phyloP scores from a whole-genome alignment of 2,329 filamentous ascomycete genomes.

The Fusarium sp. region DNA sequence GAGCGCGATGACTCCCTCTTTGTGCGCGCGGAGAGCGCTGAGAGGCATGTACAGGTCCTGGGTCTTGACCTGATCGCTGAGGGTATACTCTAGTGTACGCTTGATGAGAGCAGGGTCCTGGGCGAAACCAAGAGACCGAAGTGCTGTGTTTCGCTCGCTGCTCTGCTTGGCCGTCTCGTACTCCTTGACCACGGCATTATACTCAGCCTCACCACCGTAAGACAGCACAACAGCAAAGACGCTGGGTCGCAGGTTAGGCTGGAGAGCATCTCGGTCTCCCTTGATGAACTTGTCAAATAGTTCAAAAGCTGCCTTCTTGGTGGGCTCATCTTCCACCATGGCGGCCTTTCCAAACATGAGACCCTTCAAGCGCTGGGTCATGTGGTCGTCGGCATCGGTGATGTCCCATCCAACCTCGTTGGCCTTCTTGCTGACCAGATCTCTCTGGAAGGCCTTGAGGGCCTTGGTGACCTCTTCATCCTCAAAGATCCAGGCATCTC shows the following conservation, averaged over 20 bases:
- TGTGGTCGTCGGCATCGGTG: constrained; percentile 81
- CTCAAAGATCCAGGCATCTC: constrained; percentile 82
- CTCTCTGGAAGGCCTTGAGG: constrained; percentile 81
- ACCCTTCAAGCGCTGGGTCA: constrained; percentile 93
- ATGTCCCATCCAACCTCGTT: constrained; percentile 91
- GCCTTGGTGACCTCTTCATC: constrained; percentile 75
- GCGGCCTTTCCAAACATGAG: constrained; percentile 88
- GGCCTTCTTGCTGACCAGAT: constrained; percentile 78
- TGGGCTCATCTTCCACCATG: constrained; percentile 76
- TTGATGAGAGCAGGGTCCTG: constrained; percentile 81
- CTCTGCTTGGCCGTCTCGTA: constrained; percentile 63
- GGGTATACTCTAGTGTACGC: constrained; percentile 76
- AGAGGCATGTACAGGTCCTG: constrained; percentile 94
- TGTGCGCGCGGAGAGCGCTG: constrained; percentile 76
- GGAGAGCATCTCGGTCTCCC: constrained; percentile 81
- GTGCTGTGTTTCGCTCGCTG: constrained; percentile 90
- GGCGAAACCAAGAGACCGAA: constrained; percentile 82
- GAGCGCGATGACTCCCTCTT: constrained; percentile 78
- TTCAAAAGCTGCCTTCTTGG: constrained; percentile 81
- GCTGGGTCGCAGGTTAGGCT: constrained; percentile 87
- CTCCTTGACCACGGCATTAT: constrained; percentile 43
- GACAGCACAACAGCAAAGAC: constrained; percentile 86
- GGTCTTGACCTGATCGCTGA: constrained; percentile 84
- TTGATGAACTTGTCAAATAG: constrained; percentile 87
- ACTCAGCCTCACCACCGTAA: constrained; percentile 73